These are phyloP conservation scores for Colletotrichum limetticola DNA, from an alignment of 2,329 filamentous ascomycete species.

Conservation along the genomic window DNA sequence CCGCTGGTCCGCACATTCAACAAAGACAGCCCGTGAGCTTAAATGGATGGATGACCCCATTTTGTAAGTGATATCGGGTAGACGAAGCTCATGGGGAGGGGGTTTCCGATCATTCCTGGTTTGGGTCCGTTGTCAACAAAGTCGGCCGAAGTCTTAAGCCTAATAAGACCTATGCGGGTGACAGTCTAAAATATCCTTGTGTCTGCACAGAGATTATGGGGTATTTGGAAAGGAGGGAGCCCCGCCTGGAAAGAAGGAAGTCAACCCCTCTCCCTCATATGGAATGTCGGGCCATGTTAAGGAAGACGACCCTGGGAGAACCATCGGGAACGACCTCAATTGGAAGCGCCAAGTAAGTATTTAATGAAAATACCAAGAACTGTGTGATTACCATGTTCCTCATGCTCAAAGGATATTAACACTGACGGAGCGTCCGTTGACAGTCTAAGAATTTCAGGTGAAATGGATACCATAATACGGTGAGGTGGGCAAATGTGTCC, in stretches of 20 bases:
- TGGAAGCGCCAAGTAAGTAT: too few relatives aligned
- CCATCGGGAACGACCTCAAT: background rate
- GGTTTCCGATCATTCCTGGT: background rate
- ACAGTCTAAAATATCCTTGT: background rate
- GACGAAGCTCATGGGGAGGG: slow-evolving; percentile 7
- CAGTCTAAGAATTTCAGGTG: slow-evolving; percentile 2
- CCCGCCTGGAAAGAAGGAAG: background rate
- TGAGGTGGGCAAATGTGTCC: background rate
- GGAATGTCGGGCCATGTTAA: background rate
- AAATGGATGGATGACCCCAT: background rate
- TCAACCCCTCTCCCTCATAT: background rate
- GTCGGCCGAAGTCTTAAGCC: background rate
- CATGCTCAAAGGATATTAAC: too few relatives aligned
- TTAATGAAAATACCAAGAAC: background rate
- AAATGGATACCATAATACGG: slow-evolving; percentile 12
- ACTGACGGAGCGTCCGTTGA: background rate
- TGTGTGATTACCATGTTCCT: too few relatives aligned
- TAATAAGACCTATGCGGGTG: background rate
- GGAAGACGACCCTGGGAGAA: background rate
- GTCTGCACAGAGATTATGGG: background rate
- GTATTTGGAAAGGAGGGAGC: background rate
- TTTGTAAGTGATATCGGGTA: background rate
- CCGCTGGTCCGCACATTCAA: background rate
- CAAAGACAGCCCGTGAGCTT: slow-evolving; percentile 12
- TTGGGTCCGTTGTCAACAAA: background rate